A percentile compares a stretch with the other conserved stretches of the same genome.
phyloP scores from a whole-genome alignment of 2,329 filamentous ascomycete genomes.

The Ophiostoma triangulosporum region DNA sequence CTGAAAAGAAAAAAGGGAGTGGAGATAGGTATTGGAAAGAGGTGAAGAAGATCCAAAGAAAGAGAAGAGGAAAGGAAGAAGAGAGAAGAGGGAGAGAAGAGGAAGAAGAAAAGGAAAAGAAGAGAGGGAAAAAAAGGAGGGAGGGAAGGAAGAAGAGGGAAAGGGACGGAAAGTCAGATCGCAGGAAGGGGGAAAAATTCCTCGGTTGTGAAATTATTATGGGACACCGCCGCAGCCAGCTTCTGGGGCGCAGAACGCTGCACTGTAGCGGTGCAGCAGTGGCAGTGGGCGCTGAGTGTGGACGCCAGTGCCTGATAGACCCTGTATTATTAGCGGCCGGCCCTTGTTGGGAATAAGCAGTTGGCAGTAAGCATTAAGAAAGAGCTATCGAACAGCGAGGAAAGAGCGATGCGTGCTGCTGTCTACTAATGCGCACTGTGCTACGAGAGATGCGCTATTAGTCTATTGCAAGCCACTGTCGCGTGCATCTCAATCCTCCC shows the following conservation, averaged over 20 bases:
- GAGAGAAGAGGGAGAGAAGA: conserved; percentile 24
- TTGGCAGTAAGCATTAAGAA: neutral
- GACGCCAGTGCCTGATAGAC: neutral
- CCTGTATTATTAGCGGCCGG: neutral
- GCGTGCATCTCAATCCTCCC: too few relatives aligned
- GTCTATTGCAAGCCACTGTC: too few relatives aligned
- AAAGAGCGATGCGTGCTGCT: neutral
- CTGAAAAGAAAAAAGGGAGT: conserved; percentile 19
- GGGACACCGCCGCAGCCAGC: conserved; percentile 6
- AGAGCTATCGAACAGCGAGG: neutral
- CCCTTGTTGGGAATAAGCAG: neutral
- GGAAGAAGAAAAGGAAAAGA: neutral
- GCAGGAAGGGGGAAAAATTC: conserved; percentile 24
- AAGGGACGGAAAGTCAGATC: conserved; percentile 20
- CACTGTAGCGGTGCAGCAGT: neutral
- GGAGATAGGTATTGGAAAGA: conserved; percentile 20
- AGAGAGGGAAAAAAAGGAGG: neutral
- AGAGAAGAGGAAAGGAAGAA: conserved; percentile 19
- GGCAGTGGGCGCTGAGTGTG: neutral
- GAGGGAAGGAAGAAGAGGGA: conserved; percentile 1
- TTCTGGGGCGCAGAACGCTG: too few relatives aligned
- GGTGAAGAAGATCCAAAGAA: conserved; percentile 20
- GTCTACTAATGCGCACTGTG: too few relatives aligned
- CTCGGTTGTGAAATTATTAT: conserved; percentile 12
- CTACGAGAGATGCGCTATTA: too few relatives aligned